Base-by-base conservation (phyloP, 2,329 filamentous ascomycete genomes). In the Acephala macrosclerotiorum region DNA sequence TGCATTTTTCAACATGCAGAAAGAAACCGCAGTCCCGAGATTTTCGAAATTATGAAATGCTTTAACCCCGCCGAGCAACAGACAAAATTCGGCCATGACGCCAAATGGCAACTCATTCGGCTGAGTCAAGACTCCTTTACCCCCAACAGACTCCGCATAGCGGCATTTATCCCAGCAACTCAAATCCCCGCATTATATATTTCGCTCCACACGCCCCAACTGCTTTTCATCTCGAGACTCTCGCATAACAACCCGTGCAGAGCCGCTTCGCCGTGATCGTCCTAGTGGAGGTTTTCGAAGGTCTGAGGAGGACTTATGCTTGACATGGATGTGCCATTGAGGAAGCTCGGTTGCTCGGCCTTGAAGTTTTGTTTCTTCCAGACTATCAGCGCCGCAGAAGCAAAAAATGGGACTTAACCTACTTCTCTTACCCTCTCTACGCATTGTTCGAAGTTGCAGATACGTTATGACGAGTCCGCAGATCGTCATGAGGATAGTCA, bases 1-100 rank as follows among this genome's bases (percentile, higher is more conserved):
- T 65, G 71, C 70, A 14, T 75, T 75, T 38, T 53, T 76, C 49
- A 51, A 65, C 25, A 47, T 66, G 22, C 22, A 53, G 11, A 20
- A 40, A 26, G 35, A 58, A 8, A 7, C 25, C 4, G 3, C 36
- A n/a, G 11, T 25, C 25, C 7, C 20, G 16, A 29, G 16, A 38
- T 14, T 18, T 25, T 33, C 22, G 12, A 62, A 56, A 35, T 35
- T 61, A 22, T 61, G 22, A 61, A 20, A 25, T 40, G n/a, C n/a
- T 6, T 36, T 16, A 9, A 33, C 25, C 26, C 6, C 26, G 3
- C 14, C 14, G 11, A 18, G 14, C 18, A 53, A 20, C 49, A 53
- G 16, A 33, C 16, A 9, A 33, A 33, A 4, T 9, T 33, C 29
- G 29, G 29, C 29, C 29, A 9, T 9, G 9, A 33, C 29, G 29